A percentile compares a stretch with the other conserved stretches of the same genome.
phyloP scores from a whole-genome alignment of 129 eudicot species.

The Flaveria robusta region DNA sequence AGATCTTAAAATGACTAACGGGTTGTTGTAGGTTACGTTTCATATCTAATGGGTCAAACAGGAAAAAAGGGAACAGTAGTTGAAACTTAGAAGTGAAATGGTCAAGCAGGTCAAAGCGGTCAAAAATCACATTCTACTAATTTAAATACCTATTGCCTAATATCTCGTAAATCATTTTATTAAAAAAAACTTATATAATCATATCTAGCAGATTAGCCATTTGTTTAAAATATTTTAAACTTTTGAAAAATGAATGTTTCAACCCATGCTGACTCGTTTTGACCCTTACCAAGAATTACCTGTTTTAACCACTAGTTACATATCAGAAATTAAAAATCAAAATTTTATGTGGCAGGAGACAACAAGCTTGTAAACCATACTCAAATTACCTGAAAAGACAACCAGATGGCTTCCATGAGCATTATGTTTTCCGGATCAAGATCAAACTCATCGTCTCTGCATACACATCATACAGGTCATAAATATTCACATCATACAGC shows the following conservation, averaged over 20 bases:
- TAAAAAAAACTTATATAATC: no score
- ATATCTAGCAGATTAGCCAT: no score
- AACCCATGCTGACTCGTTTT: not conserved
- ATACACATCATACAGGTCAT: slow-evolving; percentile 25
- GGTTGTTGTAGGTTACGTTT: not conserved
- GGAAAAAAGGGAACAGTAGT: not conserved
- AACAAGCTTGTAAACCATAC: not conserved
- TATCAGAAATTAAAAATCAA: not conserved
- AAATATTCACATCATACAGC: not conserved
- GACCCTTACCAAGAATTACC: not conserved
- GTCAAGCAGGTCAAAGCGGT: not conserved
- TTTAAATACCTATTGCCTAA: not conserved
- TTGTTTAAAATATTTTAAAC: no score
- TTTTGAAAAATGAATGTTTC: no score
- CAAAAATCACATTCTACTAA: not conserved
- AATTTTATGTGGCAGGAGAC: not conserved
- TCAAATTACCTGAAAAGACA: slow-evolving; percentile 78
- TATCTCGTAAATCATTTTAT: not conserved
- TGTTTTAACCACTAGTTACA: not conserved
- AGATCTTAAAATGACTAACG: not conserved
- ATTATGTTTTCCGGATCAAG: slow-evolving; percentile 95
- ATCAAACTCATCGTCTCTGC: slow-evolving; percentile 89
- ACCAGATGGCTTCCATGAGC: slow-evolving; percentile 99
- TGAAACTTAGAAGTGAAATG: not conserved
- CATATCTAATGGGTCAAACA: not conserved